Evolutionary conservation across 2,329 filamentous ascomycete species (phyloP), one percentile per base, ranked within the genome.

Genomic region (Paramyrothecium roridum): DNA sequence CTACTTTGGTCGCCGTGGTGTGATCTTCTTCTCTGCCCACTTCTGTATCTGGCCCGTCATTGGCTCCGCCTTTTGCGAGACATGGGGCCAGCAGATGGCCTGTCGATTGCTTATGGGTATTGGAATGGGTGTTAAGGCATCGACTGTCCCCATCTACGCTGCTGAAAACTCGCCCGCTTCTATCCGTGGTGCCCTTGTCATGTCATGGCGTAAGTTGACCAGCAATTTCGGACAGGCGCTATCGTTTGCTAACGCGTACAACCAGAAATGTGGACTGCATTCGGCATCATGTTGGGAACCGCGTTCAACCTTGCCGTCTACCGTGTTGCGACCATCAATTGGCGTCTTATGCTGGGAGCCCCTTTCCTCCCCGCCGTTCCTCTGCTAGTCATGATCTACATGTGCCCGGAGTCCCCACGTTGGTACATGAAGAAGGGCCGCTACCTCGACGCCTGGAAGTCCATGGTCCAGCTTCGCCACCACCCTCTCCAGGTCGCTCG

Each of bases 171-270:
- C 85, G 0, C 88, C 89, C 0, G 84, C 88, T 2, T 69, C 77
- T 3, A 86, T 91, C 52, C 81, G 88, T 63, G 88, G 89, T 61
- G 89, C 87, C 17, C 76, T 95, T 3, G 89, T 93, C 58, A 93
- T 93, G 89, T 87, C 86, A 57, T 93, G 90, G 89, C 80, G 52
- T 67, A 51, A 30, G 61, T 56, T 47, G 4, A n/a, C 16, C 37
- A 17, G 19, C 4, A 21, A 17, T 11, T 12, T 6, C 12, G 8
- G n/a, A 4, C 4, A 7, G 26, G 33, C 17, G 20, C 3, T 50
- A 8, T 45, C 3, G 3, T 46, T 10, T 48, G n/a, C 52, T 30
- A 20, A 34, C 47, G 33, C 48, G 3, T 12, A 22, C 20, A 19
- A 20, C 10, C 34, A 91, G 72, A 83, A 59, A 81, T 89, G 72